Base-by-base conservation (phyloP, 495 filamentous ascomycete species). In the Annulohypoxylon moriforme region DNA sequence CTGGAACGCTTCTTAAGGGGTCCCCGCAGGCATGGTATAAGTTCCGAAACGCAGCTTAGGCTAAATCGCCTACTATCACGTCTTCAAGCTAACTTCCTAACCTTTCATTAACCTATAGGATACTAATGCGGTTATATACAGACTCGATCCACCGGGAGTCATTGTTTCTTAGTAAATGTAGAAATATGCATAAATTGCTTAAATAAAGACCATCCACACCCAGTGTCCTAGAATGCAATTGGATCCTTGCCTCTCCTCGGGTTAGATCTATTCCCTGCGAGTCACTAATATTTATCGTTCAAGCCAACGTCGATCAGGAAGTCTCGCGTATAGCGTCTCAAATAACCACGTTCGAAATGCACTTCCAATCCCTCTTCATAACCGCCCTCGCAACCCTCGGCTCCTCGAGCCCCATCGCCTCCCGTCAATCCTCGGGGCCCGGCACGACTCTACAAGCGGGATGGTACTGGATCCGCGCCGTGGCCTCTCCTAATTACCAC, bases 391-490 rank as follows among this genome's bases (percentile, higher is more conserved):
- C 66, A 11, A 11, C 60, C 4, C 10, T 44, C 18, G 38, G 46
- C 56, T 61, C 36, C 1, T 36, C 61, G 1, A 52, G 46, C 34
- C 60, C 65, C 33, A 8, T 70, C 18, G 0, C 49, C 18, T 62
- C 66, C 7, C 66, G 71, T 0, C 71, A 73, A 27, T 59, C 64
- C 18, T 22, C 71, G 0, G 74, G 74, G 0, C 74, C 72, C 0
- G 71, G 74, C 9, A 70, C 65, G 4, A 85, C 81, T 0, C 80
- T 89, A 2, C 79, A 84, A 64, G 72, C 74, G 18, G 87, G 84
- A 5, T 88, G 86, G 67, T 84, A 82, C 80, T 90, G 87, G 87
- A 85, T 90, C 73, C 87, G 88, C 8, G 88, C 85, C 0, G 88
- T 90, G 0, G 84, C 79, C 33, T 60, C 82, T 1, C 88, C 89